Conservation (phyloP, 2,329 filamentous ascomycete species). For the Teratosphaeria zuluensis region DNA sequence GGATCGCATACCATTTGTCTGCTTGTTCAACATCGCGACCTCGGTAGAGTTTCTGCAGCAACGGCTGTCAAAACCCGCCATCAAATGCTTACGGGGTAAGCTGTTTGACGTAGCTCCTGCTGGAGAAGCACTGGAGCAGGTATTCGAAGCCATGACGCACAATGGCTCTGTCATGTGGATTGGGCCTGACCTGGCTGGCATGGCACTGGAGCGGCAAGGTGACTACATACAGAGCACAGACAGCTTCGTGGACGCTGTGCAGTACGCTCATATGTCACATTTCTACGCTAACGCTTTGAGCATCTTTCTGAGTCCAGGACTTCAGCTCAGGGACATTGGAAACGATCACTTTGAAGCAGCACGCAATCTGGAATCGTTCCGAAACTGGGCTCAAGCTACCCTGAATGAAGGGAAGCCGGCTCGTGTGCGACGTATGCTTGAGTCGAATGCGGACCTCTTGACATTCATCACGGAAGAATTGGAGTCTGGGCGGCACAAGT, state of each 20-base stretch:
- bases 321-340: slow-evolving; percentile 37
- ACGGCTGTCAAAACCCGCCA: slow-evolving; percentile 58
- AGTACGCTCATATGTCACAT: slow-evolving; percentile 81
- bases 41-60: slow-evolving; percentile 72
- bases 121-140: slow-evolving; percentile 59
- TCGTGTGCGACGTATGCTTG: slow-evolving; percentile 44
- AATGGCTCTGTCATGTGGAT: slow-evolving; percentile 49
- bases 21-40: slow-evolving; percentile 72
- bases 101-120: slow-evolving; percentile 72
- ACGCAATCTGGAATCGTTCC: slow-evolving; percentile 61
- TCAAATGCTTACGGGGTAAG: slow-evolving; percentile 56
- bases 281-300: slow-evolving; percentile 72
- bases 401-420: slow-evolving; percentile 19
- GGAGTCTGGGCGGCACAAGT: slow-evolving; percentile 30
- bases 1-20: slow-evolving; percentile 64
- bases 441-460: slow-evolving; percentile 50
- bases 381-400: slow-evolving; percentile 24
- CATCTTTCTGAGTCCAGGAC: slow-evolving; percentile 43
- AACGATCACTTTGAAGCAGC: slow-evolving; percentile 56
- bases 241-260: slow-evolving; percentile 48
- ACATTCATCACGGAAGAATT: slow-evolving; percentile 30
- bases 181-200: slow-evolving; percentile 53
- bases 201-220: slow-evolving; percentile 60
- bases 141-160: slow-evolving; percentile 59
- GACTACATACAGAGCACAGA: slow-evolving; percentile 71